Evolutionary conservation across 805 yeast genomes (phyloP), one percentile per base, ranked within the genome.

Genomic region (Candida silvatica): DNA sequence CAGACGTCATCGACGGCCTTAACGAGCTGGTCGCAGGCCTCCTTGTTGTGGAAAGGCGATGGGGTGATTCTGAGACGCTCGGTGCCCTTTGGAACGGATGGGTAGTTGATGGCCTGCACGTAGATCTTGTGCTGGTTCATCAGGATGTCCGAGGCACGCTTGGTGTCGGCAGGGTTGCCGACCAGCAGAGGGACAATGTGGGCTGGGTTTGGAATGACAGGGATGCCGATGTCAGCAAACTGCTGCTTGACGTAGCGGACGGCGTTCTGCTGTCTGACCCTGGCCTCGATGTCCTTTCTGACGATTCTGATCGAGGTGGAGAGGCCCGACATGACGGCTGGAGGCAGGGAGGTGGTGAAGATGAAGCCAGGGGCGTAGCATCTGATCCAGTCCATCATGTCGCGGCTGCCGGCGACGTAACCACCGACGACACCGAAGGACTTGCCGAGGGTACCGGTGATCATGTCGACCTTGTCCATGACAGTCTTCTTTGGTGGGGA

Each of bases 41-140:
- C 83, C 39, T 76, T 69, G 15, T 77, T 73, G 58, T 92, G 99
- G 36, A 96, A 97, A 25, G 99, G 99, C 28, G 98, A 88, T 37
- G 99, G 97, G n/a, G 99, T 92, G 54, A 92, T 77, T 64, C 99
- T 79, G 51, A 92, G 74, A 58, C 98, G 79, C 66, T 92, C 99
- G 45, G 87, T 80, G 41, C 98, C 98, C 47, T 82, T 77, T 15
- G 96, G 80, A 41, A 92, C 98, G 17, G 98, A 92, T 41, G 99
- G 99, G 77, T 81, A 92, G 66, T 92, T 92, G 59, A 92, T 92
- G 31, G 97, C 96, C 66, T 92, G 99, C 31, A 94, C 98, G 54
- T 92, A 92, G 56, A 92, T 88, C 45, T 74, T 71, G 63, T 87
- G 82, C 49, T 82, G 77, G 44, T 80, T 72, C 68, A 92, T 76